Conservation (phyloP, 1,284 basidiomycete genomes). For the Nidula niveotomentosa region DNA sequence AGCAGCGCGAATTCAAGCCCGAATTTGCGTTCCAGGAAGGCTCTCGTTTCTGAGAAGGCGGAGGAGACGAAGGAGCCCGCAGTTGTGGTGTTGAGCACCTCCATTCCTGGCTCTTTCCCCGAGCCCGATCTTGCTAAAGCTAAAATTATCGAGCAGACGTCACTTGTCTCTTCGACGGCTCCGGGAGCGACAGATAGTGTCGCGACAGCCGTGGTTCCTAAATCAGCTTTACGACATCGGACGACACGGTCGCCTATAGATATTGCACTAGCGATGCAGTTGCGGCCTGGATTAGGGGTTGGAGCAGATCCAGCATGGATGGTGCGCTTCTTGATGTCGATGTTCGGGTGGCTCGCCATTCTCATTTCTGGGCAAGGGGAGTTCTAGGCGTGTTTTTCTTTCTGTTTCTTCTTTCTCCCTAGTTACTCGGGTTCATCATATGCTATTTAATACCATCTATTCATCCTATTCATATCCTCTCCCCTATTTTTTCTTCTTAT, state of each 20-base stretch:
- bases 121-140: background rate
- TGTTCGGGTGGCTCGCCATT: conserved; percentile 75
- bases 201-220: conserved; percentile 7
- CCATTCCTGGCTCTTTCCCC: background rate
- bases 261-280: conserved; percentile 74
- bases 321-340: conserved; percentile 73
- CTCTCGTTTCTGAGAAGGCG: background rate
- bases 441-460: too few species aligned
- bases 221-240: conserved; percentile 13
- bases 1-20: conserved; percentile 4
- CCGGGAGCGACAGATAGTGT: conserved; percentile 1
- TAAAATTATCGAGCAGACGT: background rate
- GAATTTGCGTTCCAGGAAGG: background rate
- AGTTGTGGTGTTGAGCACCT: background rate
- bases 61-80: background rate
- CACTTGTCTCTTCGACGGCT: background rate
- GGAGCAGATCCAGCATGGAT: conserved; percentile 77
- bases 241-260: conserved; percentile 48
- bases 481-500: background rate
- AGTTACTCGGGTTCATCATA: too few species aligned
- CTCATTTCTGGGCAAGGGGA: conserved; percentile 22
- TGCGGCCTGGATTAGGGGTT: conserved; percentile 62
- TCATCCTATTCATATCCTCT: too few species aligned
- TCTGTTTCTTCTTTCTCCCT: background rate
- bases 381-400: background rate